These are phyloP conservation scores for Thelonectria blattea DNA, from an alignment of 2,329 filamentous ascomycete species.

Conservation along the genomic window DNA sequence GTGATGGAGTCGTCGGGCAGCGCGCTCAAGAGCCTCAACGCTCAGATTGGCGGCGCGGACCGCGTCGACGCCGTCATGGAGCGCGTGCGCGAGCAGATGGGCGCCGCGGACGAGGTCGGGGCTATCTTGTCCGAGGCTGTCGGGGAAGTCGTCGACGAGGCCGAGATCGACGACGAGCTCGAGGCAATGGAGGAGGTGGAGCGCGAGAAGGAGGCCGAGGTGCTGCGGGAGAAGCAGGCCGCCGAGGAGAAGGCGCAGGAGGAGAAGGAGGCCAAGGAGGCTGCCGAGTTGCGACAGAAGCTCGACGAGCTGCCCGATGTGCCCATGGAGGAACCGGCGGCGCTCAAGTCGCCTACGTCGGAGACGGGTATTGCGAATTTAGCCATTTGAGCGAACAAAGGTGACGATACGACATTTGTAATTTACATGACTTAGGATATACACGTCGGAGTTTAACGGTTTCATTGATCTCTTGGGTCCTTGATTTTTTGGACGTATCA, in stretches of 20 bases:
- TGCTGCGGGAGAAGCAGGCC: slow-evolving; percentile 53
- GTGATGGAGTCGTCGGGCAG: slow-evolving; percentile 81
- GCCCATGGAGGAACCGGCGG: slow-evolving; percentile 43
- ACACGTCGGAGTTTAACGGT: slow-evolving; percentile 16
- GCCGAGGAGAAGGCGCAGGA: slow-evolving; percentile 48
- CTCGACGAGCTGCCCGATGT: slow-evolving; percentile 57
- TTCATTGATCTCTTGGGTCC: slow-evolving; percentile 14
- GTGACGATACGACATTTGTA: slow-evolving; percentile 33
- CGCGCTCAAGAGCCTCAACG: slow-evolving; percentile 76
- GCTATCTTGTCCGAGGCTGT: slow-evolving; percentile 73
- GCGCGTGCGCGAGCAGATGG: slow-evolving; percentile 79
- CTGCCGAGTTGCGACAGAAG: slow-evolving; percentile 56
- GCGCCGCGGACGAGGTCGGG: slow-evolving; percentile 80
- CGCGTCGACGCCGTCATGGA: slow-evolving; percentile 79
- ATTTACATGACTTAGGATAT: slow-evolving; percentile 22
- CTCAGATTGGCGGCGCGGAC: slow-evolving; percentile 77
- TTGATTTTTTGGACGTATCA: slow-evolving; percentile 17
- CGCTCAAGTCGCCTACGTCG: slow-evolving; percentile 42
- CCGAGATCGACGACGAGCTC: slow-evolving; percentile 86
- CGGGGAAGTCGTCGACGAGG: slow-evolving; percentile 70
- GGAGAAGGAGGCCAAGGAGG: slow-evolving; percentile 51
- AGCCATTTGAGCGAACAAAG: slow-evolving; percentile 36
- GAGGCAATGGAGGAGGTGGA: slow-evolving; percentile 73
- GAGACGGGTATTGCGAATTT: slow-evolving; percentile 47
- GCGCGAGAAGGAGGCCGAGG: slow-evolving; percentile 57